phyloP scores from a whole-genome alignment of 306 rosid species.

The Prosopis cineraria region DNA sequence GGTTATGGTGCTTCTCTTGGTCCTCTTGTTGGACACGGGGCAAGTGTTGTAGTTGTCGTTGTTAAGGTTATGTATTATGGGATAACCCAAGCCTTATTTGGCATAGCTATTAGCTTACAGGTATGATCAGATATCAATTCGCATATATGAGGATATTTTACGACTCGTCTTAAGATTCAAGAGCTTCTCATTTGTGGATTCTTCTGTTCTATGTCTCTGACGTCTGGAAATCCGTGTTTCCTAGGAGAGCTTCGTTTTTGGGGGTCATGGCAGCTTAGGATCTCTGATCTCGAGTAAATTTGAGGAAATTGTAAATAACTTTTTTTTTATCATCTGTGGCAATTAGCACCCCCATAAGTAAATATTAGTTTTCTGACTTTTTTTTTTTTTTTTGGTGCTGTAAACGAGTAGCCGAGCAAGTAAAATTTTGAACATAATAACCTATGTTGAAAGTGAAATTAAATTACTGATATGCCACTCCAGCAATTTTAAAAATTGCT shows the following conservation, averaged over 20 bases:
- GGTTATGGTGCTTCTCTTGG: slow-evolving; percentile 41
- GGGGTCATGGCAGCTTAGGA: not conserved
- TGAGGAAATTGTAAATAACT: not conserved
- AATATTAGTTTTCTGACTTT: not conserved
- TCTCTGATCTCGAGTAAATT: not conserved
- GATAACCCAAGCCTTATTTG: slow-evolving; percentile 28
- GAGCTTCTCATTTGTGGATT: not conserved
- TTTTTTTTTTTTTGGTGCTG: not conserved
- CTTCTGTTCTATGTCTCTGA: not conserved
- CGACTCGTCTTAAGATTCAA: not conserved
- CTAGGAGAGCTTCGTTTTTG: not conserved
- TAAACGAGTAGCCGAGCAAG: not conserved
- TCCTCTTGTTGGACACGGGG: slow-evolving; percentile 37
- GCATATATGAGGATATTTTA: slow-evolving; percentile 5
- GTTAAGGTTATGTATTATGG: slow-evolving; percentile 38
- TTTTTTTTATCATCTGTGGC: not conserved
- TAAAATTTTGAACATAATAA: not conserved
- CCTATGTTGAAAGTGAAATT: not conserved
- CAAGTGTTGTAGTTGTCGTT: slow-evolving; percentile 9
- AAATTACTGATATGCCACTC: not conserved
- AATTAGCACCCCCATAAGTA: not conserved
- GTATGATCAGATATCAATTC: slow-evolving; percentile 32
- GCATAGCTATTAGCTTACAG: slow-evolving; percentile 23
- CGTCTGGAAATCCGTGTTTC: not conserved
- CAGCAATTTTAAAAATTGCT: not conserved